Evolutionary conservation across 495 filamentous ascomycete genomes (phyloP).

Genomic region (Saxophila tyrrhenica): DNA sequence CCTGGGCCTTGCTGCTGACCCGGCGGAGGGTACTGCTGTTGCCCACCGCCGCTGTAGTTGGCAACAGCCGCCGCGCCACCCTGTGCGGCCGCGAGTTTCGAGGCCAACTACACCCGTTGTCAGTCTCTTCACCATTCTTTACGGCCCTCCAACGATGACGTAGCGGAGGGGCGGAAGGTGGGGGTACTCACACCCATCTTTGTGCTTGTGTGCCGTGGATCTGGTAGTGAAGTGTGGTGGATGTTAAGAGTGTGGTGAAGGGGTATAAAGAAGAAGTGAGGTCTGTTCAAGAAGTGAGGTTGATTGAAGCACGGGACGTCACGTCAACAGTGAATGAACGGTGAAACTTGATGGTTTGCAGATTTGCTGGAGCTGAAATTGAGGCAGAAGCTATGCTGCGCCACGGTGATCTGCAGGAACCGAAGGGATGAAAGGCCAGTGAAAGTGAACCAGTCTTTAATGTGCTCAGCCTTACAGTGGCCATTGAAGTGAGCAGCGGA

Average conservation of each 20-base stretch:
- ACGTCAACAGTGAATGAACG: neutral
- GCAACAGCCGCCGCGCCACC: constrained; percentile 9
- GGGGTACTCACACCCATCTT: constrained; percentile 1
- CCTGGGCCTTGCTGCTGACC: constrained; percentile 8
- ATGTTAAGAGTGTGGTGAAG: neutral
- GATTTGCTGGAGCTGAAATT: neutral
- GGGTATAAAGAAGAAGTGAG: neutral
- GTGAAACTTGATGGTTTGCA: neutral
- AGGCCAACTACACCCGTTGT: constrained; percentile 18
- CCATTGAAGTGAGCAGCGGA: no score
- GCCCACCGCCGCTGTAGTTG: constrained; percentile 2
- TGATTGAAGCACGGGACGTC: neutral
- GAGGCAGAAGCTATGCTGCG: neutral
- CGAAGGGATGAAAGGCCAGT: neutral
- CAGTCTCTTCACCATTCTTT: constrained; percentile 7
- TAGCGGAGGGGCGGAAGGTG: neutral
- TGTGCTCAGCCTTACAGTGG: neutral
- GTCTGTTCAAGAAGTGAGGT: no score
- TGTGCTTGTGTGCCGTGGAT: neutral
- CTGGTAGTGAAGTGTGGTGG: neutral
- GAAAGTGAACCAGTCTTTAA: neutral
- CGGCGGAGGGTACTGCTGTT: constrained; percentile 9
- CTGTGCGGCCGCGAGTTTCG: constrained; percentile 22
- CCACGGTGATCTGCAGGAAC: neutral
- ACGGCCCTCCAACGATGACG: neutral